Evolutionary conservation across 2,329 filamentous ascomycete genomes (phyloP).

Genomic region (Lachnellula willkommii): DNA sequence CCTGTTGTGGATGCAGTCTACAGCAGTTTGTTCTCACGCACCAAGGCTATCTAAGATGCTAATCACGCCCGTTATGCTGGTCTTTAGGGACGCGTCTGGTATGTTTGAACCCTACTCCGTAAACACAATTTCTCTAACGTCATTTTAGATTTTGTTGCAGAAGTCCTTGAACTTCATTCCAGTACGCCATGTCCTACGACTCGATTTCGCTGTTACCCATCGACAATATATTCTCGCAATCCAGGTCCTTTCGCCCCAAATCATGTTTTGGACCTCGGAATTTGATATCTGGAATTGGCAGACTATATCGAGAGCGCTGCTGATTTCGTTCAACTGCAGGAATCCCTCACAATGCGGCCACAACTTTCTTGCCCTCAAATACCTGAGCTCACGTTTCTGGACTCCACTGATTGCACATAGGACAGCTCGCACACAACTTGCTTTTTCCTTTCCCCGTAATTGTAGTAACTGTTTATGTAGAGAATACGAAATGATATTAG

Average conservation of each 20-base stretch:
- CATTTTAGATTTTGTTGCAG: slow-evolving; percentile 9
- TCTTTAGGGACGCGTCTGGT: slow-evolving; percentile 28
- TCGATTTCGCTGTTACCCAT: not conserved
- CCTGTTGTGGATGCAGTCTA: slow-evolving; percentile 98
- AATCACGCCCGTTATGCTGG: slow-evolving; percentile 23
- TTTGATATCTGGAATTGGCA: not conserved
- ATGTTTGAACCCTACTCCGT: not conserved
- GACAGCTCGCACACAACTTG: slow-evolving; percentile 18
- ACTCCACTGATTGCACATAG: slow-evolving; percentile 29
- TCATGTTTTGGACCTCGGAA: not conserved
- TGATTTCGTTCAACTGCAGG: slow-evolving; percentile 28
- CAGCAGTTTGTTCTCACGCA: slow-evolving; percentile 89
- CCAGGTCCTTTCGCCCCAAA: not conserved
- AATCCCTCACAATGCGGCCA: slow-evolving; percentile 11
- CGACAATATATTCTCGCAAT: not conserved
- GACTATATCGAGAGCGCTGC: slow-evolving; percentile 17
- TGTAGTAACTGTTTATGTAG: slow-evolving; percentile 8
- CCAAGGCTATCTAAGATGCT: slow-evolving; percentile 65
- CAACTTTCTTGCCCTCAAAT: slow-evolving; percentile 4
- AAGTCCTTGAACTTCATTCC: slow-evolving; percentile 4
- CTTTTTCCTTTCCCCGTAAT: slow-evolving; percentile 4
- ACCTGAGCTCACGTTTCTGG: slow-evolving; percentile 11
- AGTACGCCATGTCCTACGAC: not conserved
- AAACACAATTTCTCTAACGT: not conserved
- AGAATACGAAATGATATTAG: slow-evolving; percentile 9